These are phyloP conservation scores for Alternaria gaisen DNA, from an alignment of 2,329 filamentous ascomycete genomes.

Conservation along the genomic window DNA sequence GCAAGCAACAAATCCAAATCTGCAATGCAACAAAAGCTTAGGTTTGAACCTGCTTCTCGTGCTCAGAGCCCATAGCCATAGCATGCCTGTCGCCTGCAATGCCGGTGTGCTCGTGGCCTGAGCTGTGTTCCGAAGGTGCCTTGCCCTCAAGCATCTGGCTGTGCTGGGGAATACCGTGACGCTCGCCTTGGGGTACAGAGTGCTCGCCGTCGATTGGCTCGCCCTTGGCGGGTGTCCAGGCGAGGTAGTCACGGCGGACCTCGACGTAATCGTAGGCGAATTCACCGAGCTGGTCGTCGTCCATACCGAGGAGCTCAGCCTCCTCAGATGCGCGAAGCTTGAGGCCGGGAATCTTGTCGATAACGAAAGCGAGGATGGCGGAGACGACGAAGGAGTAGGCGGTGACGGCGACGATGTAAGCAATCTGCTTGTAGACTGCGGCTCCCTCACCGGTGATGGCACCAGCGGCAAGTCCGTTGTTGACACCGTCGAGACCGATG, in stretches of 20 bases:
- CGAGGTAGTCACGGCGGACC: constrained; percentile 86
- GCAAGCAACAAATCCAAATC: constrained; percentile 19
- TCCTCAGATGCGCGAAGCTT: constrained; percentile 82
- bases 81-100: constrained; percentile 63
- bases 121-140: constrained; percentile 55
- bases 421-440: constrained; percentile 80
- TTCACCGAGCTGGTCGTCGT: constrained; percentile 88
- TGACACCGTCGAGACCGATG: constrained; percentile 76
- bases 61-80: constrained; percentile 56
- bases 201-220: constrained; percentile 69
- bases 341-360: constrained; percentile 79
- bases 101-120: constrained; percentile 57
- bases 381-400: constrained; percentile 78
- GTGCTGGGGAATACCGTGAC: constrained; percentile 77
- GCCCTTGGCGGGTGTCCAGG: constrained; percentile 80
- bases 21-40: constrained; percentile 19
- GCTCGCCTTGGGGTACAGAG: constrained; percentile 69
- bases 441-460: constrained; percentile 78
- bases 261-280: constrained; percentile 93
- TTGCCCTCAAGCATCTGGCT: constrained; percentile 70
- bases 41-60: constrained; percentile 41
- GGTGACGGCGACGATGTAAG: constrained; percentile 73
- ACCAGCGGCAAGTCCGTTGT: constrained; percentile 68
- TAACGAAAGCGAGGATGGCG: constrained; percentile 74
- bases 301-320: constrained; percentile 86